Conservation (phyloP, 306 rosid genomes). For the Nissolia schottii region DNA sequence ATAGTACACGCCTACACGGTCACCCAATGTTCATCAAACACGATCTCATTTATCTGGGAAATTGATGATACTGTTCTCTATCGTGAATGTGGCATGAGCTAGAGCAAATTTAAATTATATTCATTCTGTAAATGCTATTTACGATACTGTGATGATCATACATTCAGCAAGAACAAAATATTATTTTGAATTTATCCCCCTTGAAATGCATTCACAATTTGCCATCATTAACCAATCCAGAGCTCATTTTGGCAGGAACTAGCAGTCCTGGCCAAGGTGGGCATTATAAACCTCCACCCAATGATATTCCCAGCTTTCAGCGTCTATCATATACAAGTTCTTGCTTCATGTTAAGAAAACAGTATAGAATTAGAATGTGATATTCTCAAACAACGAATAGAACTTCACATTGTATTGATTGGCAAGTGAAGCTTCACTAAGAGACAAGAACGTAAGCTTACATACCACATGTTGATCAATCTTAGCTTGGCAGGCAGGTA, state of each 20-base stretch:
- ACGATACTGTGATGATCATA: neutral
- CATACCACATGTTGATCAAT: conserved; percentile 62
- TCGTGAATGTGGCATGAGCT: neutral
- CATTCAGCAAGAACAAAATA: neutral
- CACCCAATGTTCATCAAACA: conserved; percentile 1
- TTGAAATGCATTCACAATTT: neutral
- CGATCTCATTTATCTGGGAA: neutral
- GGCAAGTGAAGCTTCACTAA: neutral
- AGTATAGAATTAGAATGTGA: neutral
- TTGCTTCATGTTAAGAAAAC: neutral
- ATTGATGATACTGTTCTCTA: neutral
- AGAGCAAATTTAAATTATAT: neutral
- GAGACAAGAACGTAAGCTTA: neutral
- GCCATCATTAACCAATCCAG: neutral
- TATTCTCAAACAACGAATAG: neutral
- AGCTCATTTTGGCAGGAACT: neutral
- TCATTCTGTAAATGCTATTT: neutral
- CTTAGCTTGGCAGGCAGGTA: conserved; percentile 76
- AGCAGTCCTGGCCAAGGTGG: neutral
- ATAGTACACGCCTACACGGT: neutral
- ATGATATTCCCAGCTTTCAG: conserved; percentile 6
- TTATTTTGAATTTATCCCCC: neutral
- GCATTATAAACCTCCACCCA: neutral
- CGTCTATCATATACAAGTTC: neutral
- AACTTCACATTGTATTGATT: neutral